Evolutionary conservation across 2,329 filamentous ascomycete genomes (phyloP).

Genomic region (Alternaria panax): DNA sequence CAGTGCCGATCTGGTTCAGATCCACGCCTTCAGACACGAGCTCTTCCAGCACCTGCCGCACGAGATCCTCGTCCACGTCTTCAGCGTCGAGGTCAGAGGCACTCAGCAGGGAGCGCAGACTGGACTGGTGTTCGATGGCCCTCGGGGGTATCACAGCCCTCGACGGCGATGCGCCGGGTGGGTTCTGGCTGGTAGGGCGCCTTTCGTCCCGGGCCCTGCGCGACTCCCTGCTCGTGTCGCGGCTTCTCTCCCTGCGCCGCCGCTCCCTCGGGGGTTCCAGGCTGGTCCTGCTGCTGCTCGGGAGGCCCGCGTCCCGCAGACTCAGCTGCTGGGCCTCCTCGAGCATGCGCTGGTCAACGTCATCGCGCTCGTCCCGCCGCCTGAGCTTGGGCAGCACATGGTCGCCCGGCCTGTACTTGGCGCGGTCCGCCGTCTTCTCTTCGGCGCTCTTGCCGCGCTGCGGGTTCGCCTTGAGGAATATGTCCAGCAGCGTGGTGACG

Average conservation of each 20-base stretch:
- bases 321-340: conserved; percentile 77
- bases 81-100: conserved; percentile 77
- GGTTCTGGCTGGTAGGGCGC: conserved; percentile 37
- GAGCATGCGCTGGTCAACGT: conserved; percentile 73
- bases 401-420: conserved; percentile 82
- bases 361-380: conserved; percentile 60
- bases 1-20: conserved; percentile 82
- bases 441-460: conserved; percentile 71
- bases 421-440: conserved; percentile 79
- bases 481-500: conserved; percentile 87
- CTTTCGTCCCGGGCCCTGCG: conserved; percentile 35
- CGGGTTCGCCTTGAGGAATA: conserved; percentile 83
- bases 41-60: conserved; percentile 87
- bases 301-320: conserved; percentile 70
- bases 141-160: conserved; percentile 50
- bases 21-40: conserved; percentile 88
- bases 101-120: conserved; percentile 83
- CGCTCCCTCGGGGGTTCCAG: conserved; percentile 42
- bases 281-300: conserved; percentile 52
- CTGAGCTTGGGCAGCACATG: conserved; percentile 72
- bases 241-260: conserved; percentile 47
- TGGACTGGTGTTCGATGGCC: conserved; percentile 87
- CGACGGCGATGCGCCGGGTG: conserved; percentile 28
- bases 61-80: conserved; percentile 86
- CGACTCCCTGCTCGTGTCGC: conserved; percentile 48